Evolutionary conservation across 768 basidiomycete genomes (phyloP), one percentile per base, ranked within the genome.

Genomic region (Jaapia argillacea): DNA sequence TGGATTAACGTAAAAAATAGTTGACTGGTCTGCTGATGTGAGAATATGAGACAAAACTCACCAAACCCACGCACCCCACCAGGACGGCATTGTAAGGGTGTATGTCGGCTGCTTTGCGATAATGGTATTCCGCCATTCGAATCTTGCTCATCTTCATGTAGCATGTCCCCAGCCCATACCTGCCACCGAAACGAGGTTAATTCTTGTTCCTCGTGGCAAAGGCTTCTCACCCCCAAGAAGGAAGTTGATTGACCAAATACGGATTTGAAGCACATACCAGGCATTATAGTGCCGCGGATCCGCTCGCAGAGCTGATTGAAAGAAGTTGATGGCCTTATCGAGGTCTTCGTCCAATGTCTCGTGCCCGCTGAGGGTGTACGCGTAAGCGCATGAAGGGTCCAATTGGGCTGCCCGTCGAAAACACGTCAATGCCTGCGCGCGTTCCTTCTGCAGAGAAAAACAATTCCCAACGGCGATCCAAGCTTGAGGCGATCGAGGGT

Each of bases 161-260:
- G 58, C 92, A 97, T 26, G 88, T 88, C 48, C 96, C 96, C 53
- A 99, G 70, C n/a, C 96, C 96, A 63, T 98, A 99, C 94, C 94
- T 97, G 56, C 49, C 46, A 48, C 57, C 52, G 42, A 49, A 45
- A 59, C 10, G 10, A 21, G 37, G 22, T 10, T 21, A 38, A 21
- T 38, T 13, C 37, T 7, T 10, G 20, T 33, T 33, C 28, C 28
- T 33, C 28, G 28, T 33, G 28, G 28, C 28, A 16, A 33, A 10
- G 28, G 28, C 10, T 10, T 10, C 16, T 10, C 7, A 10, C 7
- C 7, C 22, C 7, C 13, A 22, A 10, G 22, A 10, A 52, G 58
- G 63, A 45, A 59, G 48, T 44, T 51, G 56, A 64, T 63, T 57
- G 62, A 56, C 36, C 45, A 49, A 47, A 20, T 24, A 43, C 36